Evolutionary conservation across 345 rosid genomes (phyloP).

Genomic region (Zanthoxylum bungeanum): DNA sequence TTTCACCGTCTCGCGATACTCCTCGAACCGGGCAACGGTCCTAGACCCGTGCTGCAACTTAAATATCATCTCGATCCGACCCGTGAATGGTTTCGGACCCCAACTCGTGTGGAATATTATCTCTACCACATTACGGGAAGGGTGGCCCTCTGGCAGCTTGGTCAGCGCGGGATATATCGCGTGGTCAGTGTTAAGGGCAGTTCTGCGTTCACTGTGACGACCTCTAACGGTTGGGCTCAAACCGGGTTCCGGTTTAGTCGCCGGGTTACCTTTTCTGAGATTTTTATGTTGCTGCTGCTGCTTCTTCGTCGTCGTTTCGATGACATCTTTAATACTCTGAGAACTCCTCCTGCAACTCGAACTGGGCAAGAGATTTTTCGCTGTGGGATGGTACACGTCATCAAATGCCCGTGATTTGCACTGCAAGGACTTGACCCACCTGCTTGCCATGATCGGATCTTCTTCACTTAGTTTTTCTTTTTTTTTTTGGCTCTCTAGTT

Average conservation of each 20-base stretch:
- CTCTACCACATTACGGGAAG: constrained; percentile 89
- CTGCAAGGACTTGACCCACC: constrained; percentile 89
- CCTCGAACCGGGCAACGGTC: constrained; percentile 76
- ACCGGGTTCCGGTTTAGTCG: not conserved
- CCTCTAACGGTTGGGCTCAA: not conserved
- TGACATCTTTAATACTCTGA: constrained; percentile 67
- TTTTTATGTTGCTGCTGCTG: constrained; percentile 11
- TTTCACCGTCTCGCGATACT: constrained; percentile 77
- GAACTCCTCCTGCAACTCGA: constrained; percentile 65
- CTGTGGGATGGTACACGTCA: constrained; percentile 64
- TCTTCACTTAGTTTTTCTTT: not conserved
- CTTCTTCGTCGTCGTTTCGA: constrained; percentile 39
- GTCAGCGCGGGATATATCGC: constrained; percentile 58
- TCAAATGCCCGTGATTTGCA: constrained; percentile 93
- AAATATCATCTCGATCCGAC: constrained; percentile 81
- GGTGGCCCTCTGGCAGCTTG: constrained; percentile 83
- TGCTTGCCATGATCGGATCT: constrained; percentile 50
- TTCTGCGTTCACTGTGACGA: constrained; percentile 19
- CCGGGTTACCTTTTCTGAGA: constrained; percentile 15
- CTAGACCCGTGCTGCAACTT: constrained; percentile 82
- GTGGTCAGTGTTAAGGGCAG: constrained; percentile 49
- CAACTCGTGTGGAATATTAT: constrained; percentile 94
- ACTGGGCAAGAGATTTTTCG: constrained; percentile 44
- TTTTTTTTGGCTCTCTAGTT: constrained; percentile 17
- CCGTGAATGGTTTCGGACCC: constrained; percentile 73